Base-by-base conservation (phyloP, 2,329 filamentous ascomycete genomes). In the Ceratocystis alfenasii region DNA sequence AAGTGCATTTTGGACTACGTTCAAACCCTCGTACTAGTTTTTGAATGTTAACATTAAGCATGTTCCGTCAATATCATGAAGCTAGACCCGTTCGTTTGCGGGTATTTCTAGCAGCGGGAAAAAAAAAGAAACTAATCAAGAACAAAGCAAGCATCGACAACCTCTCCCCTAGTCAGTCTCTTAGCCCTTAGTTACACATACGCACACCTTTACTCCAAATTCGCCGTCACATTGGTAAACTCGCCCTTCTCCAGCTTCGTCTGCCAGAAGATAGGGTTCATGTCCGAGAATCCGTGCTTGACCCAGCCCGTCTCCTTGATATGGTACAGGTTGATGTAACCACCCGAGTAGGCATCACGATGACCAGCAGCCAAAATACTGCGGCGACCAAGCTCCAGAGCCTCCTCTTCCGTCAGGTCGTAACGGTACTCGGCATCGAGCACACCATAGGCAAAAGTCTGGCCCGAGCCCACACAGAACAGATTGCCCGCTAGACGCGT, bases 181-280 rank as follows among this genome's bases (percentile, higher is more conserved):
- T 36, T 45, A 65, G 25, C 53, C 41, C 41, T 61, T 36, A 22
- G 57, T 20, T 48, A 36, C 44, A 62, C 22, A 62, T 41, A 41
- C 36, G 48, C 61, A 45, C 59, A 62, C 65, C 60, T 45, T 67
- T 80, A 84, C n/a, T 83, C 82, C 74, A 95, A 75, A 73, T 86
- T 79, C 72, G 88, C 89, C 67, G 90, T 95, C 65, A 96, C 92
- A 75, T 96, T 96, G 70, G 88, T 93, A 77, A 99, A 99, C 81
- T 99, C 94, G 76, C 92, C 92, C 85, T 95, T 95, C 76, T 96
- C 88, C 74, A 99, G 79, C 86, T 99, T 99, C 62, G 92, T 96
- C 82, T 95, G 88, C 94, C 94, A 99, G 87, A 99, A 99, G 75
- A 97, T 95, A 57, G 93, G 93, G 81, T 97, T 96, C 72, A 93